Base-by-base conservation (phyloP, 257 asterid genomes). In the Lithospermum erythrorhizon region DNA sequence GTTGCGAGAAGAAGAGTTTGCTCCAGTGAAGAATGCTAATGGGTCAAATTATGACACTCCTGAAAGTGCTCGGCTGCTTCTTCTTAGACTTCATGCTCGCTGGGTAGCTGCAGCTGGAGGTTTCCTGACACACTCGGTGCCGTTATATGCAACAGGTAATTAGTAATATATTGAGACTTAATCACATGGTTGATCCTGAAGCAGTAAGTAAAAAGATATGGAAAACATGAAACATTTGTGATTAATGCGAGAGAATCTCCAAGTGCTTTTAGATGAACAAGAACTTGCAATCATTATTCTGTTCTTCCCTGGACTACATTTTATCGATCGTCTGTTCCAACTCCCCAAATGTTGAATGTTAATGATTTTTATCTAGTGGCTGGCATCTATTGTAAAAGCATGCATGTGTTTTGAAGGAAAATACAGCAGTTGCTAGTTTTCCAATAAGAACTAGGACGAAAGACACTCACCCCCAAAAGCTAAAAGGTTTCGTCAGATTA, bases 61-160 rank as follows among this genome's bases (percentile, higher is more conserved):
- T 53, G 98, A 91, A 69, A 91, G 95, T 76, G 95, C 95, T 64
- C 78, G 86, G 41, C 73, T 91, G 71, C 89, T 91, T 13, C 80
- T 91, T 70, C 97, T 91, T 61, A 95, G 95, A 64, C 86, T 88
- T 74, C 97, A 91, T 9, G 61, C 98, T 53, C 94, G 95, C 60
- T 91, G 97, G 98, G 98, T 91, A 63, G 83, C 81, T 74, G 95
- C 95, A 30, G 98, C 98, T 8, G 97, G 98, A 57, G 98, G 98
- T 60, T 91, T 91, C 81, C 73, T 91, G 83, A 91, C 97, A 62
- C 98, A 88, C 74, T 88, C 97, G 1, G 97, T 88, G 64, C 98
- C 97, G 63, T 79, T 88, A 72, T 82, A 91, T 75, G 75, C 82
- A 20, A 91, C 98, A 52, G 97, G 97, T 87, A 75, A 54, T 55